Base-by-base conservation (phyloP, 768 basidiomycete genomes). In the Leccinellum luteum region DNA sequence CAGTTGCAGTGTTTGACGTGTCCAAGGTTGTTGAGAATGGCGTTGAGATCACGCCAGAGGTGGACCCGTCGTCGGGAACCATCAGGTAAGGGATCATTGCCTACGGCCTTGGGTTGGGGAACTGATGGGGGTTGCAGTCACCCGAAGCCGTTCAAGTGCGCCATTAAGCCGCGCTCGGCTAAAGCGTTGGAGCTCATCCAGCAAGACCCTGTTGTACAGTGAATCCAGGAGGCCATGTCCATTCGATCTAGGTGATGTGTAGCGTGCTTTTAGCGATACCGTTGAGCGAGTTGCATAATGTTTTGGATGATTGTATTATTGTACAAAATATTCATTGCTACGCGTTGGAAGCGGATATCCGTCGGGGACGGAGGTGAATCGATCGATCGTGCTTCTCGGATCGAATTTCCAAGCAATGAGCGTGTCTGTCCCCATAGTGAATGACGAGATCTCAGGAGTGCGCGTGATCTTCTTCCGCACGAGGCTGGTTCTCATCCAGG, bases 61-160 rank as follows among this genome's bases (percentile, higher is more conserved):
- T 83, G 25, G 83, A 82, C 14, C 80, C 80, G 34, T 85, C 84
- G 12, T 79, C 80, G 12, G 85, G 85, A 19, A 85, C 85, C 0
- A 87, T 87, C 61, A 87, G 85, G 85, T 81, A 61, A 66, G 52
- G 15, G 27, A 7, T 8, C 23, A 14, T 50, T 30, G 13, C 5
- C 10, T 34, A 4, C 6, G 7, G 38, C 41, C 31, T 41, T 13
- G 21, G 30, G 3, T 31, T 2, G 5, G 27, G 25, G 21, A 13
- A 15, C 54, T 65, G 38, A 69, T 8, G 49, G 7, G 31, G 5
- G 2, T 34, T 10, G 17, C 52, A 76, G 85, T 65, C 85, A 85
- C 60, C 85, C 85, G 4, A 81, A 80, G 60, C 80, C 85, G 17
- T 87, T 84, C 74, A 78, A 79, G 61, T 86, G 85, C 61, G 69